Evolutionary conservation across 1,284 basidiomycete genomes (phyloP).

Genomic region (Sporisorium iseilematis-ciliati): DNA sequence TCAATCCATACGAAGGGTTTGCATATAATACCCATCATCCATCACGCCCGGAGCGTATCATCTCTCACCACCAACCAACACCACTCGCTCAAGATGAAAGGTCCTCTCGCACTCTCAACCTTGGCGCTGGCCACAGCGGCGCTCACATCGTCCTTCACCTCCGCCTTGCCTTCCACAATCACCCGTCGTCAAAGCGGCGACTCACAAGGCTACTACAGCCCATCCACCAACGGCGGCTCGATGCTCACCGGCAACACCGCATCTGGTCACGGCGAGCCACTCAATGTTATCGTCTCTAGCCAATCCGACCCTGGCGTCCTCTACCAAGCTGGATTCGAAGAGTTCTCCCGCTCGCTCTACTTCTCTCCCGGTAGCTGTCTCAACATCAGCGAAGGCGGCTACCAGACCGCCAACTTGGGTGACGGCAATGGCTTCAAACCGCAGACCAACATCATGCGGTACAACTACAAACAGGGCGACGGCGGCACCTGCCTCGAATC

Average conservation of each 20-base stretch:
- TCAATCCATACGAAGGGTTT: not conserved
- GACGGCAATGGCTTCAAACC: conserved; percentile 59
- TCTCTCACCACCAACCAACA: not conserved
- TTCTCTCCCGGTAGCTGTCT: conserved; percentile 61
- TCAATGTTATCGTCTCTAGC: conserved; percentile 66
- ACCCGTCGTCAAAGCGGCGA: conserved; percentile 15
- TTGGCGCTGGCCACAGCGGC: conserved; percentile 20
- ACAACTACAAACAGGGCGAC: conserved; percentile 57
- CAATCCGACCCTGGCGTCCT: conserved; percentile 55
- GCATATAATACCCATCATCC: not conserved
- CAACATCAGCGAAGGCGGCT: conserved; percentile 59
- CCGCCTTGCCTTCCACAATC: conserved; percentile 15
- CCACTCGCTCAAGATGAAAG: conserved; percentile 16
- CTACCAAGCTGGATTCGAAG: conserved; percentile 47
- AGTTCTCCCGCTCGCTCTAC: conserved; percentile 53
- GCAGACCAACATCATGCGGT: conserved; percentile 63
- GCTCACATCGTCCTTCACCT: conserved; percentile 4
- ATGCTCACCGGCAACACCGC: conserved; percentile 39
- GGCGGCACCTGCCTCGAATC: conserved; percentile 57
- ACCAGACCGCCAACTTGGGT: conserved; percentile 66
- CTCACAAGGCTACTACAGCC: conserved; percentile 32
- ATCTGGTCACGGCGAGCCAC: conserved; percentile 54
- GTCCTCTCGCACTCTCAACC: conserved; percentile 1
- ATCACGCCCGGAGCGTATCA: conserved; percentile 17
- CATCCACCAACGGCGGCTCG: conserved; percentile 39